Percentiles rank a stretch among this genome's conserved stretches.
Evolutionary conservation across 2,329 filamentous ascomycete species (phyloP).

Genomic region (Pseudophaeomoniella oleicola): DNA sequence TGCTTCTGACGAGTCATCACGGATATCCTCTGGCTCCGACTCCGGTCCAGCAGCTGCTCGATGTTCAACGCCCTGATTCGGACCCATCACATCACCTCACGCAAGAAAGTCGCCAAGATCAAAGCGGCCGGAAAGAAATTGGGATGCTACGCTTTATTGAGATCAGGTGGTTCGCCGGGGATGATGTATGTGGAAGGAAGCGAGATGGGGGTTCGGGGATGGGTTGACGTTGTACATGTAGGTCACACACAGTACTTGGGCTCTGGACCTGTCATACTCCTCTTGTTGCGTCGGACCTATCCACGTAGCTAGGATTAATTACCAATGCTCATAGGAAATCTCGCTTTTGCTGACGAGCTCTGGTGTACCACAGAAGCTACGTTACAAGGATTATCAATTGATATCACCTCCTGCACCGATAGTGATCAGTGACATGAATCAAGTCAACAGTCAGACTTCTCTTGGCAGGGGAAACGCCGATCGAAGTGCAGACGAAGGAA

Average conservation of each 20-base stretch:
- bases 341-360: not conserved
- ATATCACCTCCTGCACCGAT: conserved; percentile 35
- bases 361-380: not conserved
- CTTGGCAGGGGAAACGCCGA: not conserved
- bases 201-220: conserved; percentile 41
- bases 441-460: conserved; percentile 1
- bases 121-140: conserved; percentile 48
- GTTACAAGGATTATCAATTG: conserved; percentile 60
- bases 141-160: conserved; percentile 49
- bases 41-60: too few relatives aligned
- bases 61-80: conserved; percentile 51
- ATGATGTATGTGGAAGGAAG: conserved; percentile 63
- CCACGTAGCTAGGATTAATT: not conserved
- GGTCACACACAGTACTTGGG: not conserved
- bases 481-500: not conserved
- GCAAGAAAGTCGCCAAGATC: conserved; percentile 54
- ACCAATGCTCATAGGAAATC: not conserved
- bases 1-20: too few relatives aligned
- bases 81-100: conserved; percentile 69
- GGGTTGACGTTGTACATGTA: conserved; percentile 48
- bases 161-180: conserved; percentile 54
- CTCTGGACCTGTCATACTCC: not conserved
- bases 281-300: not conserved
- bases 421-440: conserved; percentile 8
- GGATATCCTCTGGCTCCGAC: too few relatives aligned